phyloP scores from a whole-genome alignment of 2,329 filamentous ascomycete species.

The Diaporthe sp. region DNA sequence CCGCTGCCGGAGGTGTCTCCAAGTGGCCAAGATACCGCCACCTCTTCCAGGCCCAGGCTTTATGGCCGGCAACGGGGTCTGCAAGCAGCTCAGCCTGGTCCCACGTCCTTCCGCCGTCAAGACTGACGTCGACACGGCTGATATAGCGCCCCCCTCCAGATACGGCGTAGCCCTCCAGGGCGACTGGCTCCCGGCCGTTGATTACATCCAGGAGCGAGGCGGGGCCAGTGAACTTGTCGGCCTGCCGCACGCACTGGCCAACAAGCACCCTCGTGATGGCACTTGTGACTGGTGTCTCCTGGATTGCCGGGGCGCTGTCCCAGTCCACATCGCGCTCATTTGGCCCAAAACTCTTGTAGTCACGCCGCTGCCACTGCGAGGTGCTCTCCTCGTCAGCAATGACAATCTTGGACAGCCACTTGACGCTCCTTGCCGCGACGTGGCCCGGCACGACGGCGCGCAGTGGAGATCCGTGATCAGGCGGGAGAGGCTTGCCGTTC shows the following conservation, averaged over 20 bases:
- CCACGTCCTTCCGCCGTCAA: constrained; percentile 75
- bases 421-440: constrained; percentile 76
- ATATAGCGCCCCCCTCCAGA: constrained; percentile 76
- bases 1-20: constrained; percentile 46
- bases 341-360: constrained; percentile 79
- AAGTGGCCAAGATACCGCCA: constrained; percentile 70
- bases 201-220: constrained; percentile 1
- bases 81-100: constrained; percentile 72
- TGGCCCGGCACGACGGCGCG: constrained; percentile 74
- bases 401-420: constrained; percentile 76
- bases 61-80: constrained; percentile 60
- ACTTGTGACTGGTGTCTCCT: constrained; percentile 78
- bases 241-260: constrained; percentile 51
- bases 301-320: constrained; percentile 73
- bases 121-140: constrained; percentile 75
- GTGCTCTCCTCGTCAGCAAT: constrained; percentile 76
- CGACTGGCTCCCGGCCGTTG: constrained; percentile 46
- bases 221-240: constrained; percentile 19
- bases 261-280: constrained; percentile 70
- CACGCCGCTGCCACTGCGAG: constrained; percentile 75
- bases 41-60: constrained; percentile 73
- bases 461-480: constrained; percentile 76
- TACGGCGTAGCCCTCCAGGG: constrained; percentile 75
- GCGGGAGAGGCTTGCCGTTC: constrained; percentile 74
- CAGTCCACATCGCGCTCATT: constrained; percentile 72